Evolutionary conservation across 2,329 filamentous ascomycete species (phyloP), one percentile per base, ranked within the genome.

Genomic region (Purpureocillium takamizusanense): DNA sequence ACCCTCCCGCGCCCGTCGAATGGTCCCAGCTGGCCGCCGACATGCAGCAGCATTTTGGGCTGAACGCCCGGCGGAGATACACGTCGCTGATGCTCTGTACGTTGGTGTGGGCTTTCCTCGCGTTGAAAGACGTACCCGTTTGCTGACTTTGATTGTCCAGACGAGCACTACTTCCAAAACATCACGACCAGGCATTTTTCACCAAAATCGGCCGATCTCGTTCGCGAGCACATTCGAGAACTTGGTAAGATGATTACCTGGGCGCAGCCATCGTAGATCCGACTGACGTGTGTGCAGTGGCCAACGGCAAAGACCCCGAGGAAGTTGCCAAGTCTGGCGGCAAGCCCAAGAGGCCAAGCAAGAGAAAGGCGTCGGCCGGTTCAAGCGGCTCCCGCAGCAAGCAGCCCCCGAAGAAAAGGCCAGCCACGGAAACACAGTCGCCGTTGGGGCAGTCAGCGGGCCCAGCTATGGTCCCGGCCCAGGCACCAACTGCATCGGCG

Each of bases 151-250:
- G 28, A n/a, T 23, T 35, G 28, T 7, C 12, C 38, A 69, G 66
- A 65, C 31, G 66, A 69, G 46, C 66, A 69, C 35, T 66, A 61
- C 39, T 69, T 65, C 41, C 62, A 66, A 42, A 68, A 67, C 42
- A 49, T 62, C 17, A 58, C 59, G n/a, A 57, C 53, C 10, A 46
- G 57, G 3, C 52, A 56, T 18, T 47, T 48, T 16, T 67, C 66
- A 1, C 62, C 63, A 7, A 55, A 60, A 21, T 63, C 61, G 1
- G 43, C 39, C 2, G 23, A 39, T 12, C 66, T 60, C 37, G 53
- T 68, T 8, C 37, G 45, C 3, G 55, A 61, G 39, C 58, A 67
- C 39, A 48, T 51, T 17, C 35, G 40, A 13, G 40, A 54, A 13
- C 35, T 48, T 3, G 46, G 53, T 57, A 34, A 37, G 52, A 43